These are phyloP conservation scores for Coriaria nepalensis DNA, from an alignment of 306 rosid genomes.

Conservation along the genomic window DNA sequence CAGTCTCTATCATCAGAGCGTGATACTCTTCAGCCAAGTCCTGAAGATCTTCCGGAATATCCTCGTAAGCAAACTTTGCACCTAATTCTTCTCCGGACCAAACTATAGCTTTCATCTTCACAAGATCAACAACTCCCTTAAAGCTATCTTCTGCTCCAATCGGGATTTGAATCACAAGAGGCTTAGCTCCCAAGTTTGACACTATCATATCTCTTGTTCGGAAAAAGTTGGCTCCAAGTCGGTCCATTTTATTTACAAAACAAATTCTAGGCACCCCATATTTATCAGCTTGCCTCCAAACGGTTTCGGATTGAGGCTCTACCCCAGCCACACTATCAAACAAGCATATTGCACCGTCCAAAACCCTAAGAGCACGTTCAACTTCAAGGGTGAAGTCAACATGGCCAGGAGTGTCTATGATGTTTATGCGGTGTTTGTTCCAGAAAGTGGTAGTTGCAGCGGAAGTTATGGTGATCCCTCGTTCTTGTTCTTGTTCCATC, in stretches of 20 bases:
- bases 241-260: slow-evolving; percentile 94
- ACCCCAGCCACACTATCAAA: slow-evolving; percentile 98
- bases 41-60: slow-evolving; percentile 63
- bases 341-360: slow-evolving; percentile 94
- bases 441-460: slow-evolving; percentile 98
- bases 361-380: slow-evolving; percentile 92
- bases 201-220: slow-evolving; percentile 95
- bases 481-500: slow-evolving; percentile 99
- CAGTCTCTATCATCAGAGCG: slow-evolving; percentile 55
- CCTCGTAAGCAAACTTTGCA: slow-evolving; percentile 63
- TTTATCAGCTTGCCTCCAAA: slow-evolving; percentile 97
- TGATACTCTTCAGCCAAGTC: slow-evolving; percentile 63
- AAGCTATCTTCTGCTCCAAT: slow-evolving; percentile 80
- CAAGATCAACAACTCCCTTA: slow-evolving; percentile 76
- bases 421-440: slow-evolving; percentile 87
- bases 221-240: slow-evolving; percentile 90
- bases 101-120: slow-evolving; percentile 79
- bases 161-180: slow-evolving; percentile 82
- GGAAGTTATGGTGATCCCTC: slow-evolving; percentile 97
- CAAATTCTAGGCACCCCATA: slow-evolving; percentile 95
- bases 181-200: slow-evolving; percentile 86
- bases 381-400: slow-evolving; percentile 95
- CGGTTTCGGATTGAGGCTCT: slow-evolving; percentile 95
- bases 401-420: slow-evolving; percentile 94
- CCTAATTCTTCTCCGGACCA: slow-evolving; percentile 98